Evolutionary conservation across 2,329 filamentous ascomycete genomes (phyloP).

Genomic region (Teratosphaeria pseudoeucalypti): DNA sequence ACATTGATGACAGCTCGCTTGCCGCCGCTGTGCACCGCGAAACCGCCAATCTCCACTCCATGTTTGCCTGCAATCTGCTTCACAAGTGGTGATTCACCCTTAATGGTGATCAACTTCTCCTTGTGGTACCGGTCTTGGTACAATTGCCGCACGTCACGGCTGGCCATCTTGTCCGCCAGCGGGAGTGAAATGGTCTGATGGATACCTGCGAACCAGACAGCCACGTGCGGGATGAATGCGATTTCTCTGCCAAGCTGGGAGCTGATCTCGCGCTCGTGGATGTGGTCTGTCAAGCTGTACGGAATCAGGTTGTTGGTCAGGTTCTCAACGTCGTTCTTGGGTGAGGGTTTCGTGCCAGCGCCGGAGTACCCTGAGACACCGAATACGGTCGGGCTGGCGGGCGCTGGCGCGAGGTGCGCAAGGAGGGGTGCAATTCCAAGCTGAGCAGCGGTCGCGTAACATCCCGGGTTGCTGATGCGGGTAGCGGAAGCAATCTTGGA

Average conservation of each 20-base stretch:
- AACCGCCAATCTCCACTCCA: conserved; percentile 86
- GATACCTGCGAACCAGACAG: conserved; percentile 96
- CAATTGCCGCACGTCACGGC: conserved; percentile 81
- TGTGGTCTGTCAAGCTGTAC: conserved; percentile 85
- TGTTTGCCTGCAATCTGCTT: conserved; percentile 78
- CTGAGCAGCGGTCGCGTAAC: conserved; percentile 89
- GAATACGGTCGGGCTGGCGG: conserved; percentile 69
- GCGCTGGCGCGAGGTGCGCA: conserved; percentile 52
- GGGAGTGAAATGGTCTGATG: conserved; percentile 86
- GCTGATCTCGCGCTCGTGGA: conserved; percentile 88
- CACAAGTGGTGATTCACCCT: conserved; percentile 76
- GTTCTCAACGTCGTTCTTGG: conserved; percentile 81
- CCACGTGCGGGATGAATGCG: conserved; percentile 86
- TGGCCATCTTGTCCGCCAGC: conserved; percentile 74
- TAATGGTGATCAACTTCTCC: conserved; percentile 87
- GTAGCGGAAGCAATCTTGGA: conserved; percentile 65
- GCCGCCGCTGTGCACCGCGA: conserved; percentile 81
- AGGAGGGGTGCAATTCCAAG: conserved; percentile 77
- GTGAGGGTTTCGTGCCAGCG: conserved; percentile 84
- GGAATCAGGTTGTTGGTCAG: conserved; percentile 82
- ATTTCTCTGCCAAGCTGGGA: conserved; percentile 62
- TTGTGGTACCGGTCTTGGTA: conserved; percentile 95
- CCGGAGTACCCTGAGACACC: conserved; percentile 91
- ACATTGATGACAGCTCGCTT: conserved; percentile 90
- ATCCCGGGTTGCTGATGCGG: conserved; percentile 85